A percentile compares a stretch with the other conserved stretches of the same genome.
phyloP scores from a whole-genome alignment of 2,329 filamentous ascomycete genomes.

The Neonectria magnoliae region DNA sequence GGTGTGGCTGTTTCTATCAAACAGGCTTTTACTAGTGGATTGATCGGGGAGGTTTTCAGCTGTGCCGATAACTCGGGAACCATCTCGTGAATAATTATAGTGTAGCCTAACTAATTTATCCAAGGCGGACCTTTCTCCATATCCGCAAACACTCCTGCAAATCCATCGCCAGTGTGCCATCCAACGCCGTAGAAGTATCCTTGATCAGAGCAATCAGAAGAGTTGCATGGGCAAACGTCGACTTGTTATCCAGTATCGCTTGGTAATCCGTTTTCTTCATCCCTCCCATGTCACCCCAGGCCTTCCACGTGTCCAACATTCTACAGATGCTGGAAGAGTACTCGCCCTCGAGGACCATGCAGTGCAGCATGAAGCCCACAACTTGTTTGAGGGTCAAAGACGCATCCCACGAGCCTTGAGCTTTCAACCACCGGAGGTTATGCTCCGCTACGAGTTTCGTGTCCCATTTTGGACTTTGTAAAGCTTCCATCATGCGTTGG shows the following conservation, averaged over 20 bases:
- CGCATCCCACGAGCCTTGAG: conserved; percentile 38
- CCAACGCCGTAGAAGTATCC: conserved; percentile 55
- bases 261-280: conserved; percentile 60
- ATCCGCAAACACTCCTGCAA: conserved; percentile 64
- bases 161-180: conserved; percentile 61
- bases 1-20: conserved; percentile 39
- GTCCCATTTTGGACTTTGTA: conserved; percentile 65
- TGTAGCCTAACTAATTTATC: conserved; percentile 31
- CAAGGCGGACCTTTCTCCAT: conserved; percentile 64
- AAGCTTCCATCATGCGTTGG: conserved; percentile 58
- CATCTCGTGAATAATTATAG: conserved; percentile 8
- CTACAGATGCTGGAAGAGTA: conserved; percentile 53
- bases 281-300: conserved; percentile 65
- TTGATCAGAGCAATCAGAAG: conserved; percentile 60
- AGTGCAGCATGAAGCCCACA: conserved; percentile 59
- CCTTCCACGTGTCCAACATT: conserved; percentile 63
- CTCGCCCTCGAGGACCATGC: conserved; percentile 61
- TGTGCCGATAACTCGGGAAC: conserved; percentile 42
- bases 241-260: conserved; percentile 49
- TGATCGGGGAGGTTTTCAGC: conserved; percentile 39
- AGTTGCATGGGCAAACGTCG: conserved; percentile 59
- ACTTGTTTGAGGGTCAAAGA: conserved; percentile 49
- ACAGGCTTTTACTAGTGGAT: conserved; percentile 35
- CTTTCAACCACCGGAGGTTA: conserved; percentile 56
- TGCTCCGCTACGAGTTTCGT: conserved; percentile 57